Evolutionary conservation across 1,284 basidiomycete genomes (phyloP), one percentile per base, ranked within the genome.

Genomic region (Gyrodon tennesseensis): DNA sequence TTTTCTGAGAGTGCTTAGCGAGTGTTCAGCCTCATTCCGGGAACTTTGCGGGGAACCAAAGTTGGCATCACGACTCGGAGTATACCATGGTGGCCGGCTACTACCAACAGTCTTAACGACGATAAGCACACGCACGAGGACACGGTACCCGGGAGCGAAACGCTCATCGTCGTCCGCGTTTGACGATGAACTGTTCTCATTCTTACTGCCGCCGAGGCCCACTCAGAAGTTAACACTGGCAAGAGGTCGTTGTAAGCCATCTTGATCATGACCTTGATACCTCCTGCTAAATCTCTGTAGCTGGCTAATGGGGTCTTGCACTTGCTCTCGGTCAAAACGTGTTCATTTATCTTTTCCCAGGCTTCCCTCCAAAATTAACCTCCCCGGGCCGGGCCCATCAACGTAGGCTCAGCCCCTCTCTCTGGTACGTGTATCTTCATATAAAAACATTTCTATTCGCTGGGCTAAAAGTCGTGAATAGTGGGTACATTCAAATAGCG

Each of bases 61-160:
- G 64, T 34, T 62, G 65, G 56, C 57, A 59, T 52, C 54, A 56
- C 43, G 23, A 52, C n/a, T n/a, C n/a, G n/a, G n/a, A n/a, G n/a
- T n/a, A 25, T 48, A 59, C 63, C 34, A 69, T 51, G 65, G 40
- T 55, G 48, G 46, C 68, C 56, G 62, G 49, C 31, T 43, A 29
- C 31, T 37, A 46, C 34, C 31, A 8, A n/a, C n/a, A n/a, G 25
- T 53, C 43, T 43, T 23, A 46, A 43, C 55, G 37, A 53, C 25
- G 25, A 37, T 19, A 16, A 37, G 9, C 8, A 57, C 39, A 44
- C 16, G 27, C 41, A 34, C 52, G 25, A 27, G 15, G 41, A 62
- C 39, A 40, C 62, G 13, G 40, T 31, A 23, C 25, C 7, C 27
- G 27, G 40, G 34, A 46, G 19, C 8, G n/a, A 46, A 39, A 21